Evolutionary conservation across 2,329 filamentous ascomycete species (phyloP).

Genomic region (Diaporthe longicolla): DNA sequence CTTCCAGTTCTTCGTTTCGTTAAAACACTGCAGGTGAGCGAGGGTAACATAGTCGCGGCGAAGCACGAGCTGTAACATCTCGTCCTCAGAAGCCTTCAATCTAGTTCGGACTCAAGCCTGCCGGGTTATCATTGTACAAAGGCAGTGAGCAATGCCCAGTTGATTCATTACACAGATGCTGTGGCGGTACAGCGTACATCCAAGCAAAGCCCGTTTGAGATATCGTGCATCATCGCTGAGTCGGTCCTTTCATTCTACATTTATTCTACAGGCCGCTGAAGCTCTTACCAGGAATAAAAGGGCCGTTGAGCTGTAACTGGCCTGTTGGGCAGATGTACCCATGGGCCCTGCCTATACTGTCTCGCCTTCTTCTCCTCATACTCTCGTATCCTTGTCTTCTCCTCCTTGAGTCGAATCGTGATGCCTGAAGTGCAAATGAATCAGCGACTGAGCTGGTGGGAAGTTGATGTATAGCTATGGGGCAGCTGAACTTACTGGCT

Average conservation of each 20-base stretch:
- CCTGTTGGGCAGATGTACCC: slow-evolving; percentile 90
- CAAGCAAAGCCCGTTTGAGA: background rate
- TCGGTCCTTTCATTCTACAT: background rate
- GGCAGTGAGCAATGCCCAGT: background rate
- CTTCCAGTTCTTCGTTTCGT: too few species aligned
- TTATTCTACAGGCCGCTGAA: background rate
- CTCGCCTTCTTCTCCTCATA: slow-evolving; percentile 84
- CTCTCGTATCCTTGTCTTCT: slow-evolving; percentile 87
- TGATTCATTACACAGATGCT: background rate
- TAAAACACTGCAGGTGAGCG: too few species aligned
- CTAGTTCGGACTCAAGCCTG: too few species aligned
- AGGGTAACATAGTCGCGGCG: too few species aligned
- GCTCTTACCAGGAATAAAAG: slow-evolving; percentile 89
- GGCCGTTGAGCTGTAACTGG: slow-evolving; percentile 87
- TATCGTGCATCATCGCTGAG: background rate
- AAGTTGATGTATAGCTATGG: background rate
- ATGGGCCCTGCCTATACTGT: slow-evolving; percentile 81
- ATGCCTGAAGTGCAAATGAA: slow-evolving; percentile 69
- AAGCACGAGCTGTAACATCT: too few species aligned
- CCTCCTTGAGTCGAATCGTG: slow-evolving; percentile 89
- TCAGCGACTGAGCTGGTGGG: slow-evolving; percentile 14
- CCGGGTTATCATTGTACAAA: background rate
- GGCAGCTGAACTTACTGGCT: slow-evolving; percentile 73
- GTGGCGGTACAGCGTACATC: background rate
- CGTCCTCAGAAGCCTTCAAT: too few species aligned